A percentile compares a stretch with the other conserved stretches of the same genome.
Evolutionary conservation across 441 rosid genomes (phyloP).

Genomic region (Adansonia rubrostipa): DNA sequence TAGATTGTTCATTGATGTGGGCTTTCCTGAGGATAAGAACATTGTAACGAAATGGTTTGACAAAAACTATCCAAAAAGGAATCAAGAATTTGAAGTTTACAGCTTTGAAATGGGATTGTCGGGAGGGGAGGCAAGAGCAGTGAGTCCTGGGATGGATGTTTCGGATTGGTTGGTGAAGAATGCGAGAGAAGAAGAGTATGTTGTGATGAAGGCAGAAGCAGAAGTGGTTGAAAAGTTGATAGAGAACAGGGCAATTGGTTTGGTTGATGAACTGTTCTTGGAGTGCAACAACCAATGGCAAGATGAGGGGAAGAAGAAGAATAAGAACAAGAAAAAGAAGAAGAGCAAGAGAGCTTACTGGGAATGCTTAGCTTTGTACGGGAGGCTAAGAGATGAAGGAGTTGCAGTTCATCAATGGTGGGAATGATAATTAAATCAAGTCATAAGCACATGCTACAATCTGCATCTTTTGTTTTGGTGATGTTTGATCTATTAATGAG

Average conservation of each 20-base stretch:
- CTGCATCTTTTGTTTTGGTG: not conserved
- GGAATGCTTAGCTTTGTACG: constrained; percentile 65
- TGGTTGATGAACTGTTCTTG: constrained; percentile 66
- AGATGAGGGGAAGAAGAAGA: not conserved
- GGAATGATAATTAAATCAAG: constrained; percentile 34
- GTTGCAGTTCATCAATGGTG: constrained; percentile 72
- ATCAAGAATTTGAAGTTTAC: constrained; percentile 52
- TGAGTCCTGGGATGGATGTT: constrained; percentile 28
- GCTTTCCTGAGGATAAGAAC: constrained; percentile 24
- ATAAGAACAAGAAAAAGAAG: constrained; percentile 13
- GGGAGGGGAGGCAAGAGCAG: constrained; percentile 6
- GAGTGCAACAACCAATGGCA: constrained; percentile 49
- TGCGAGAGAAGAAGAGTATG: constrained; percentile 52
- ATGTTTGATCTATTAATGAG: not conserved
- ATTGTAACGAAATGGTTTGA: constrained; percentile 44
- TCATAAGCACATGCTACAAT: not conserved
- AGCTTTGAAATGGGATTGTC: constrained; percentile 36
- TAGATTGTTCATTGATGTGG: constrained; percentile 38
- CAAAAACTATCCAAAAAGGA: constrained; percentile 53
- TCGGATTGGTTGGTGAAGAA: constrained; percentile 53
- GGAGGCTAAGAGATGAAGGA: constrained; percentile 57
- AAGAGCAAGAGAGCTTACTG: constrained; percentile 52
- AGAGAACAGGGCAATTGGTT: constrained; percentile 38
- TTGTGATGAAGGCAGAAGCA: constrained; percentile 68
- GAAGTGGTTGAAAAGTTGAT: constrained; percentile 58